Base-by-base conservation (phyloP, 2,329 filamentous ascomycete species). In the Xylariomycetidae sp. region DNA sequence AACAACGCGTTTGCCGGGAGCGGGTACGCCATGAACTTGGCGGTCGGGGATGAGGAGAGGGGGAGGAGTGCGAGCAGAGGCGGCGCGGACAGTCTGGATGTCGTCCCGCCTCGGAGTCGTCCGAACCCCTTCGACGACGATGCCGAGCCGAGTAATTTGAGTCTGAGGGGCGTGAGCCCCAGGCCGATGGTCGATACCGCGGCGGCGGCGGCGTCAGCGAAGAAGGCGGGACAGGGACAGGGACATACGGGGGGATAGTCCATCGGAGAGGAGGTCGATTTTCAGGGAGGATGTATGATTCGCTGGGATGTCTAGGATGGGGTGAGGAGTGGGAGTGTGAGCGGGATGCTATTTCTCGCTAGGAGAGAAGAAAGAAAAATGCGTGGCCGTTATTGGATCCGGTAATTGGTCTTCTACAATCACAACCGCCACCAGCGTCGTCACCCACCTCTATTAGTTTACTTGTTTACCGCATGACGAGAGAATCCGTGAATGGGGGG, bases 131-230 rank as follows among this genome's bases (percentile, higher is more conserved):
- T 89, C 53, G 82, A 80, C 33, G 84, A 87, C 48, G 50, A 64
- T 18, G 77, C 74, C 4, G 79, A 78, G 55, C 65, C 71, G 42
- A 81, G 77, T 41, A 75, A 74, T 50, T 53, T 77, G 37, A 74
- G 68, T 54, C 49, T 87, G 59, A 64, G 85, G 35, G 84, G 83
- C 16, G 79, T 89, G 18, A 90, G 85, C 57, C 85, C 87, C 3
- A 61, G 85, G 45, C 86, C 86, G n/a, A 75, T 84, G 14, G 27
- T 44, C 46, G 68, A 78, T 31, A 45, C 47, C 32, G 15, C 20
- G n/a, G 42, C 31, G 26, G 26, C 41, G 2, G 27, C 40, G 6
- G 31, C 39, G 5, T 26, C 25, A 16, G 31, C 30, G 9, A 45
- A 37, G 36, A 15, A 22, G 13, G 25, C 34, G 7, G 38, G 31